A percentile compares a stretch with the other conserved stretches of the same genome.
phyloP scores from a whole-genome alignment of 768 basidiomycete species.

The Phanerochaete sordida region DNA sequence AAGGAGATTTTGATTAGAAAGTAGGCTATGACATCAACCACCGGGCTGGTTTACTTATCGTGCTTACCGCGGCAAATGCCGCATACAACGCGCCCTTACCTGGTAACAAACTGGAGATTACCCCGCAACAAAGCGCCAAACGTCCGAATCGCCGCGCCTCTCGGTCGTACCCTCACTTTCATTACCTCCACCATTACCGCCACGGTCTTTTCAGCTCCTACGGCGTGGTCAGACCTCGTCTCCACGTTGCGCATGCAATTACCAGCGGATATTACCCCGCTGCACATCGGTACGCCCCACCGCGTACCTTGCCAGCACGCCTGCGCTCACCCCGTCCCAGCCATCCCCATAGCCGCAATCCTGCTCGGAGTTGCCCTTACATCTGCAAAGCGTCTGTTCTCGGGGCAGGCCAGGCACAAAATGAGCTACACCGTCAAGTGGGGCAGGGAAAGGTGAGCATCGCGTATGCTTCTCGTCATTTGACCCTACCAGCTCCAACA shows the following conservation, averaged over 20 bases:
- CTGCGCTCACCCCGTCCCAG: conserved; percentile 11
- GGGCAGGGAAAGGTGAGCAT: conserved; percentile 40
- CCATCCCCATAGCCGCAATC: conserved; percentile 26
- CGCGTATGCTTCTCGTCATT: neutral
- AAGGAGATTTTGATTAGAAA: conserved; percentile 16
- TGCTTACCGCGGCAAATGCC: conserved; percentile 3
- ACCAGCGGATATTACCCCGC: conserved; percentile 15
- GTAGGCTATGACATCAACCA: conserved; percentile 15
- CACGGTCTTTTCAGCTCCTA: conserved; percentile 6
- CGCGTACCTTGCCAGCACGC: neutral
- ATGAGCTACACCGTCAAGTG: conserved; percentile 47
- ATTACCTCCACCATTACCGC: neutral
- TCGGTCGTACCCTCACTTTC: neutral
- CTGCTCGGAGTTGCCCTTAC: conserved; percentile 25
- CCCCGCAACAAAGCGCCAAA: conserved; percentile 5
- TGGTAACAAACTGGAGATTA: conserved; percentile 6
- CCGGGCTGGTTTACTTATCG: conserved; percentile 1
- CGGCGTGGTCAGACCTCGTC: conserved; percentile 10
- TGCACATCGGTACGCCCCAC: conserved; percentile 18
- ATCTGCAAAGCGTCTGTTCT: conserved; percentile 22
- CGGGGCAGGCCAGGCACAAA: conserved; percentile 8
- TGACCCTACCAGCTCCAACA: conserved; percentile 5
- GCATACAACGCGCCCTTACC: neutral
- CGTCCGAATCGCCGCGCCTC: neutral
- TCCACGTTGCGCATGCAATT: conserved; percentile 8